Base-by-base conservation (phyloP, 2,329 filamentous ascomycete species). In the Alternaria gaisen region DNA sequence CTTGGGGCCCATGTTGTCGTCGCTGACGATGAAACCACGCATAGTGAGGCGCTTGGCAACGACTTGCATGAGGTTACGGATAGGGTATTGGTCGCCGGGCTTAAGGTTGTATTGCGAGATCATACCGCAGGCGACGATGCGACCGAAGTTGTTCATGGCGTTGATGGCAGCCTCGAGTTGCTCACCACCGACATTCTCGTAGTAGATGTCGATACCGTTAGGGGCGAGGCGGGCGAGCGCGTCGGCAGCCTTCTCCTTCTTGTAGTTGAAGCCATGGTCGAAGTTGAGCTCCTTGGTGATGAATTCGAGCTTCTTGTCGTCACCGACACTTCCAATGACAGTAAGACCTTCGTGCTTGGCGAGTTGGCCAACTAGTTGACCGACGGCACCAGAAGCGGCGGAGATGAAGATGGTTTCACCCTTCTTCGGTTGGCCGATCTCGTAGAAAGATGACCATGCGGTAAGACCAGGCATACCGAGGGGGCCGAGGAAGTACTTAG, bases 221-320 rank as follows among this genome's bases (percentile, higher is more conserved):
- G 92, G 91, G 0, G 91, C 91, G 18, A 95, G 84, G 59, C 91
- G 85, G 66, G 83, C 79, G 57, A 96, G 83, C 0, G 91, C 92
- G 11, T 90, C 89, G 1, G 80, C 74, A 0, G 91, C 85, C 68
- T 85, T 86, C 81, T 95, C 91, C 68, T 87, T 93, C 85, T 95
- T 94, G 85, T 96, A 96, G 84, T 96, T 95, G 82, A 94, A 95
- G 9, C 89, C 92, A 16, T 78, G 85, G 72, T 93, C 89, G 74
- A 93, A 93, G 26, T 84, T 83, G 34, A 93, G 84, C 50, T 91
- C 88, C 56, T 90, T 87, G 57, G 78, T 82, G 76, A 93, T 90
- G 77, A 88, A 95, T 20, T 91, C 87, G 24, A 93, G 83, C 83
- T 97, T 96, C 72, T 91, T 89, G 72, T 94, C 90, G 18, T 88